phyloP scores from a whole-genome alignment of 2,329 filamentous ascomycete genomes.

The Fusarium multiceps region DNA sequence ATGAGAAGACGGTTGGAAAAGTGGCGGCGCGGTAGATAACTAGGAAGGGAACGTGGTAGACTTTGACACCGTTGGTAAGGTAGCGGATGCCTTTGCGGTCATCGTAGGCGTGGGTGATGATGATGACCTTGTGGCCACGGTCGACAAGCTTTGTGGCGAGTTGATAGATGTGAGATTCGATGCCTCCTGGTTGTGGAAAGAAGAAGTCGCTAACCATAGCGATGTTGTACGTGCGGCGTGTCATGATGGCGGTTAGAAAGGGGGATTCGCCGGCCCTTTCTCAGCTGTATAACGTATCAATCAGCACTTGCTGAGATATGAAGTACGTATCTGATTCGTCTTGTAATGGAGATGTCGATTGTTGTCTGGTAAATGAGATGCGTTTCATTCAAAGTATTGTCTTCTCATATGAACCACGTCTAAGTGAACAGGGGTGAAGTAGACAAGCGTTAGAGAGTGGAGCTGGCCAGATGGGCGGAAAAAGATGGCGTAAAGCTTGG shows the following conservation, averaged over 20 bases:
- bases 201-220: slow-evolving; percentile 99
- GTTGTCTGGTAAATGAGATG: slow-evolving; percentile 5
- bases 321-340: not conserved
- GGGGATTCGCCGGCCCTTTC: slow-evolving; percentile 1
- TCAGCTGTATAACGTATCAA: not conserved
- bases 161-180: slow-evolving; percentile 99
- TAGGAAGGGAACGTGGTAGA: slow-evolving; percentile 96
- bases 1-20: slow-evolving; percentile 97
- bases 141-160: slow-evolving; percentile 96
- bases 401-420: slow-evolving; percentile 34
- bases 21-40: slow-evolving; percentile 94
- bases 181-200: slow-evolving; percentile 95
- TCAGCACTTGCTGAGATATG: slow-evolving; percentile 19
- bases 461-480: slow-evolving; percentile 25
- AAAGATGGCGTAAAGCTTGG: not conserved
- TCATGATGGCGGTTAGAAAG: slow-evolving; percentile 54
- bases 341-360: not conserved
- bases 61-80: slow-evolving; percentile 96
- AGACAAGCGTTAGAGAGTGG: slow-evolving; percentile 18
- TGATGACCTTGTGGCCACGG: slow-evolving; percentile 96
- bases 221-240: slow-evolving; percentile 72
- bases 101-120: slow-evolving; percentile 95
- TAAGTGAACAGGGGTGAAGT: slow-evolving; percentile 31
- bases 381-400: slow-evolving; percentile 23
- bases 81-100: slow-evolving; percentile 93